These are phyloP conservation scores for barley (Hordeum vulgare) DNA, from an alignment of 176 grass and related monocot species.

Conservation along the genomic window DNA sequence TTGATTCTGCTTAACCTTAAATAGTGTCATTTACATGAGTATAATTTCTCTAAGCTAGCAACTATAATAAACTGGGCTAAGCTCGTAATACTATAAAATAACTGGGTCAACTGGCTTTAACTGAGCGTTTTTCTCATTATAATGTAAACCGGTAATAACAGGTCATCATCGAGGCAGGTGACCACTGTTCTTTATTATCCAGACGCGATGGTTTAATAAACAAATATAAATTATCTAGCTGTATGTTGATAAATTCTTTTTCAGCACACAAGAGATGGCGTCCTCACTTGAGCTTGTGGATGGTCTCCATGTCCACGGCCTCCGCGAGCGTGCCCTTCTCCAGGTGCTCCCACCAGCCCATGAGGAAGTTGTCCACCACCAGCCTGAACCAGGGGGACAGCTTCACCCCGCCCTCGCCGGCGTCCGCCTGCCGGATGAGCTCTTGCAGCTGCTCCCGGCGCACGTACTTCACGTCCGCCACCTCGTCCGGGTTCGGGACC, in stretches of 20 bases:
- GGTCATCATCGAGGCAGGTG: not conserved
- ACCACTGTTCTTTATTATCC: not conserved
- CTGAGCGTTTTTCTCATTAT: no score
- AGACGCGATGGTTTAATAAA: not conserved
- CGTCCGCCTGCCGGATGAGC: constrained; percentile 60
- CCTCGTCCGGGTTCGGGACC: constrained; percentile 77
- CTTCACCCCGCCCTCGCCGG: constrained; percentile 65
- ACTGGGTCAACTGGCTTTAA: no score
- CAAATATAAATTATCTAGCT: not conserved
- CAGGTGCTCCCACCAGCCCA: constrained; percentile 87
- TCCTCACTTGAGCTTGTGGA: constrained; percentile 72
- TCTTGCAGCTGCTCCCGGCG: constrained; percentile 71
- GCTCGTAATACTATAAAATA: no score
- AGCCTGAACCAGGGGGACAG: constrained; percentile 91
- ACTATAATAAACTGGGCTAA: no score
- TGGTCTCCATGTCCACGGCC: constrained; percentile 81
- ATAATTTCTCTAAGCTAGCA: no score
- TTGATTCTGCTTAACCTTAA: no score
- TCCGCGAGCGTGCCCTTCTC: constrained; percentile 64
- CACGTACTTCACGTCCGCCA: constrained; percentile 75
- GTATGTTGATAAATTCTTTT: not conserved
- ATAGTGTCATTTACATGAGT: no score
- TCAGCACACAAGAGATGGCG: not conserved
- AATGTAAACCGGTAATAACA: no score
- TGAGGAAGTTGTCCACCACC: constrained; percentile 84